phyloP scores from a whole-genome alignment of 345 rosid genomes.

The Salix koriyanagi region DNA sequence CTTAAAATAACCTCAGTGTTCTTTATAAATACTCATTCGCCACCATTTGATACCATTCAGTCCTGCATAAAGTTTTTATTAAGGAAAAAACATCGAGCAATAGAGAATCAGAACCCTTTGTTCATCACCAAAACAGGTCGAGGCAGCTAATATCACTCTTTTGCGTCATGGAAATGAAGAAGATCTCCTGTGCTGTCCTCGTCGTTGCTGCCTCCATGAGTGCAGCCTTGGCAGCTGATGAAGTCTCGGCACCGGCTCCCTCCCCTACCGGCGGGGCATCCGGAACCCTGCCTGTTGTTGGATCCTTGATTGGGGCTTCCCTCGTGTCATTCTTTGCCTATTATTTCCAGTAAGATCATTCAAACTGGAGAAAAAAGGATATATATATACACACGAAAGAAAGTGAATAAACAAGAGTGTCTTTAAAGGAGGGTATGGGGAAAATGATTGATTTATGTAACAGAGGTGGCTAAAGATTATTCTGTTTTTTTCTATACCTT shows the following conservation, averaged over 20 bases:
- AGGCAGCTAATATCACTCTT: background rate
- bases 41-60: slow-evolving; percentile 9
- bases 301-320: slow-evolving; percentile 60
- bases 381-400: background rate
- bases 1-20: background rate
- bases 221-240: slow-evolving; percentile 45
- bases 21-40: slow-evolving; percentile 19
- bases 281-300: slow-evolving; percentile 47
- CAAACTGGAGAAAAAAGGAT: background rate
- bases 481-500: background rate
- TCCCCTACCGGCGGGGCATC: slow-evolving; percentile 27
- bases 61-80: slow-evolving; percentile 17
- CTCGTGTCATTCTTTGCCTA: slow-evolving; percentile 56
- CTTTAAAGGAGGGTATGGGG: background rate
- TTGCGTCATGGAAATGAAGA: slow-evolving; percentile 64
- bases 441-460: background rate
- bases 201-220: slow-evolving; percentile 53
- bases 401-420: background rate
- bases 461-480: background rate
- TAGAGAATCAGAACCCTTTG: slow-evolving; percentile 5
- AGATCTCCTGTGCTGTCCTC: slow-evolving; percentile 52
- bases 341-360: slow-evolving; percentile 42
- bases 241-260: slow-evolving; percentile 31
- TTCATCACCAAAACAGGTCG: slow-evolving; percentile 18
- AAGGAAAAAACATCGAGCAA: background rate